Conservation (phyloP, 371 early-diverging fungal species). For the Mortierella sp. region DNA sequence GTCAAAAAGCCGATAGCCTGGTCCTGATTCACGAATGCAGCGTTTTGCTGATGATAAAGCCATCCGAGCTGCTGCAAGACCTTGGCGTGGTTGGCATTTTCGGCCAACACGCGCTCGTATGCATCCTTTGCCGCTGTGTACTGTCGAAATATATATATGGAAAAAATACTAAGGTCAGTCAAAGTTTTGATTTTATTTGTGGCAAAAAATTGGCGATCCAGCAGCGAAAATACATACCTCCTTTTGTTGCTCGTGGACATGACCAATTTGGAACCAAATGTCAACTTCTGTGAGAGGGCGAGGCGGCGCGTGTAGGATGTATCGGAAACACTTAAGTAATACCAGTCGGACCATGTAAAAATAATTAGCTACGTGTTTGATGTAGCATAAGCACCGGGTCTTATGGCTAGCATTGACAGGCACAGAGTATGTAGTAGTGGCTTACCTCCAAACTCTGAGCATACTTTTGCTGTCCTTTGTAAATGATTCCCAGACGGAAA, state of each 20-base stretch:
- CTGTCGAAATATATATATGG: slow-evolving; percentile 47
- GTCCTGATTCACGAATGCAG: slow-evolving; percentile 86
- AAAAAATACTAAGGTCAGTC: not conserved
- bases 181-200: no score
- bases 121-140: slow-evolving; percentile 89
- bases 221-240: slow-evolving; percentile 67
- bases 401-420: not conserved
- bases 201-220: not conserved
- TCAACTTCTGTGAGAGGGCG: slow-evolving; percentile 94
- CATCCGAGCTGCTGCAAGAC: slow-evolving; percentile 97
- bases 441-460: slow-evolving; percentile 85
- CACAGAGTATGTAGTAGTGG: not conserved
- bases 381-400: not conserved
- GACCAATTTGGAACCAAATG: slow-evolving; percentile 98
- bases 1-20: slow-evolving; percentile 87
- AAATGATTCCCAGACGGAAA: slow-evolving; percentile 97
- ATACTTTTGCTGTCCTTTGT: slow-evolving; percentile 95
- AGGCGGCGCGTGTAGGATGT: slow-evolving; percentile 93
- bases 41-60: slow-evolving; percentile 91
- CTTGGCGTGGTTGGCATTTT: slow-evolving; percentile 95
- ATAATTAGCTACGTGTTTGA: not conserved
- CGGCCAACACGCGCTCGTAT: slow-evolving; percentile 91
- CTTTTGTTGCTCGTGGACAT: slow-evolving; percentile 95
- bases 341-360: not conserved
- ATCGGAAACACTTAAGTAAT: slow-evolving; percentile 85